Base-by-base conservation (phyloP, 1,139 yeast species). In the Pichia sp. region DNA sequence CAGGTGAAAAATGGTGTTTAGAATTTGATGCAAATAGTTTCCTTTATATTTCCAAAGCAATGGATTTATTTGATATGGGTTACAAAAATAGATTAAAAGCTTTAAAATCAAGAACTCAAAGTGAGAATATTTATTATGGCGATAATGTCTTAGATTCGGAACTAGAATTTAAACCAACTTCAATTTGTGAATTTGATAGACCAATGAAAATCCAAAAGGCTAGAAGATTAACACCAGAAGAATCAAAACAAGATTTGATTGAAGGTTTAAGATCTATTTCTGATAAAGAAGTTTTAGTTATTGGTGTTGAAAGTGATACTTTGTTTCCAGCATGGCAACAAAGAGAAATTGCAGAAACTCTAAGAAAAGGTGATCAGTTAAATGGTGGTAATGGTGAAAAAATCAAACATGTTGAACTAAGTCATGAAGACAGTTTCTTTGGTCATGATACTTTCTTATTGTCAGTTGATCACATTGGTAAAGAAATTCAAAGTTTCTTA, bases 301-400 rank as follows among this genome's bases (percentile, higher is more conserved):
- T 89, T 42, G 97, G 97, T 7, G 97, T 89, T 9, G 95, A 87
- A 61, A 84, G 95, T 1, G 97, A 89, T 63, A 85, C 86, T 43
- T 71, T 89, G 47, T 89, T 89, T 71, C 97, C 97, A 1, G 88
- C 84, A 38, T 87, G 96, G 95, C 97, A 90, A 67, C 97, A 89
- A 65, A 69, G 82, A 48, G 97, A 90, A 62, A 81, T 88, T 47
- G 82, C 80, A 30, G 76, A 78, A 18, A 79, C 81, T 34, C 71
- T 89, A 44, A 68, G 67, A 48, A 68, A 72, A 36, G 76, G 71
- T 7, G 55, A 61, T 22, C 67, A 68, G 26, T 59, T 61, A 40
- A 56, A 60, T 39, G 63, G 64, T 39, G 62, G 63, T 20, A 65
- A 67, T 50, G 70, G 70, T 7, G 52, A 60, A 9, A 69, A 70